Base-by-base conservation (phyloP, 306 rosid genomes). In the Cyclanthera cordifolia region DNA sequence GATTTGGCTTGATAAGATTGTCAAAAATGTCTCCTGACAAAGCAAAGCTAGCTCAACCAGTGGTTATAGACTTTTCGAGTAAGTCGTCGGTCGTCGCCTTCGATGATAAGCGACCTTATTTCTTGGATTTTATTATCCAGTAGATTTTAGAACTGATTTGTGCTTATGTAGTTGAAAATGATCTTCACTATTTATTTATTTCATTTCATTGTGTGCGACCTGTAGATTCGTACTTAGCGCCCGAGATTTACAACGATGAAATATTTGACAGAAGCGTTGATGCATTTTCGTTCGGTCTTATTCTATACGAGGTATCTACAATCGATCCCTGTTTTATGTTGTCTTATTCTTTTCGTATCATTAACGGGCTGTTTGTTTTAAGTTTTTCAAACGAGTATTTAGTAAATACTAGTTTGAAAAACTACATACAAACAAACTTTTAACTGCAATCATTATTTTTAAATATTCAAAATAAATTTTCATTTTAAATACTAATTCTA, bases 191-290 rank as follows among this genome's bases (percentile, higher is more conserved):
- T 14, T 47, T 73, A 55, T 73, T 73, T 74, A 49, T 41, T 65
- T 55, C 32, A 56, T 76, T 50, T 79, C 32, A 56, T 76, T 50
- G 77, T 59, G 39, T 84, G 76, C 61, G 34, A 75, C 76, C 28
- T 78, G 79, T 69, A 94, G 99, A 82, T 83, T 80, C 84, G 69
- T 94, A 94, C 57, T 45, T 90, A 85, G 95, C 97, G 64, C 99
- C 99, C 11, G 99, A 94, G 78, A 74, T 86, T 76, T 90, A 83
- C 90, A 88, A 30, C 72, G 86, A 84, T 71, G 89, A 86, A 49
- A 79, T 81, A 67, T 94, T 94, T 75, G 90, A 81, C 75, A 90
- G 90, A 82, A 85, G 90, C 63, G 97, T 76, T 74, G 99, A 94
- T 82, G 83, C 85, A 6, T 94, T 84, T 79, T 86, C 97, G 70